Evolutionary conservation across 371 early-diverging fungal genomes (phyloP), one percentile per base, ranked within the genome.

Genomic region (Lichtheimia ornata): DNA sequence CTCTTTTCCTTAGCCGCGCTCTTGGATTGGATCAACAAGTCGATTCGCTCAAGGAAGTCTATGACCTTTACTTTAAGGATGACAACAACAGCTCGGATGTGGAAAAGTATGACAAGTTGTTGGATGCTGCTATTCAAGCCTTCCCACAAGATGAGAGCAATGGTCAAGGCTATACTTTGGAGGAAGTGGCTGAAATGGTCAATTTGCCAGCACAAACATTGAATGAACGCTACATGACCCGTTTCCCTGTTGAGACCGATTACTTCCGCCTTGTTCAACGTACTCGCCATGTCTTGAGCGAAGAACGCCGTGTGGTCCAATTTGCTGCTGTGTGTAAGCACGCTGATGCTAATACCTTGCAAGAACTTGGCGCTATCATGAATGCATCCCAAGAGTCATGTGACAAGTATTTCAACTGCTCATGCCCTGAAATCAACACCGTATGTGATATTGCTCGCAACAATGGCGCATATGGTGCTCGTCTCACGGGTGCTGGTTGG

Each of bases 401-500:
- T 73, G 79, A 85, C 44, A 82, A 87, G 20, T 69, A 85, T 25
- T 97, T 88, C 69, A 85, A 94, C 71, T 97, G 98, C 79, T 90
- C 91, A 14, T 94, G 94, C 63, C 84, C 88, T 15, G 95, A 96
- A 69, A 69, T 97, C 35, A 90, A 97, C 53, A 84, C 90, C 55
- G 69, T 98, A n/a, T 89, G 89, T 42, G 64, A 67, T 2, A 71
- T 95, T 76, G 91, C 85, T 30, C 88, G 83, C 43, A 65, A 71
- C 24, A 74, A 85, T n/a, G 95, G 97, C 12, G 87, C 95, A 0
- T 73, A 79, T 47, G 96, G 96, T 15, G 89, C 92, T 20, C 76
- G 97, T 47, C 78, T 96, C 43, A 95, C 94, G 15, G 97, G 97
- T 40, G 98, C 97, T 50, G 98, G 97, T 7, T 98, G 97, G 97